A percentile compares a stretch with the other conserved stretches of the same genome.
Evolutionary conservation across 805 yeast genomes (phyloP).

Genomic region (Wickerhamomyces chaumierensis): DNA sequence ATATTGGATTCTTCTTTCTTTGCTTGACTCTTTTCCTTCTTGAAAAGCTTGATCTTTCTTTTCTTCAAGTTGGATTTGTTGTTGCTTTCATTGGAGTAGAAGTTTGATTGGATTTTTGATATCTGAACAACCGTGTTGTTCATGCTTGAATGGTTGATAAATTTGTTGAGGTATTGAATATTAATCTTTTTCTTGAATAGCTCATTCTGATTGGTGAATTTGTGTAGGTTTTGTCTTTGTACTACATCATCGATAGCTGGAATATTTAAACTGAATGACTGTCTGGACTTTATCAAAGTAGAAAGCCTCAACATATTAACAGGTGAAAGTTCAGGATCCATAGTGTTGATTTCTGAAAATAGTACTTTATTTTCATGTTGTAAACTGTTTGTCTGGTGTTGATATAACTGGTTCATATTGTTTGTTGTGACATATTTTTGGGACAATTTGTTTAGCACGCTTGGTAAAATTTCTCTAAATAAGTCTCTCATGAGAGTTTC

Average conservation of each 20-base stretch:
- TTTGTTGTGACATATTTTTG: constrained; percentile 46
- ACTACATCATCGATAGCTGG: constrained; percentile 47
- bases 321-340: constrained; percentile 50
- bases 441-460: constrained; percentile 65
- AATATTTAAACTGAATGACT: constrained; percentile 63
- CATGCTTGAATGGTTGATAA: constrained; percentile 2
- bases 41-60: constrained; percentile 13
- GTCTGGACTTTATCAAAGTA: constrained; percentile 61
- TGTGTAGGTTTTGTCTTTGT: constrained; percentile 34
- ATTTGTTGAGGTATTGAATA: not conserved
- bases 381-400: constrained; percentile 14
- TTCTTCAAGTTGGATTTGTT: constrained; percentile 8
- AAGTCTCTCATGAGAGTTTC: constrained; percentile 71
- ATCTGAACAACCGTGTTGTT: constrained; percentile 14
- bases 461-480: constrained; percentile 77
- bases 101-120: constrained; percentile 17
- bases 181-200: constrained; percentile 1
- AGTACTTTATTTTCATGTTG: constrained; percentile 22
- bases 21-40: constrained; percentile 2
- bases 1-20: not conserved
- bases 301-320: constrained; percentile 59
- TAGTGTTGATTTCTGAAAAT: constrained; percentile 43
- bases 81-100: constrained; percentile 15
- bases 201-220: constrained; percentile 11
- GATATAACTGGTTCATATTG: constrained; percentile 18